Evolutionary conservation across 257 asterid genomes (phyloP), one percentile per base, ranked within the genome.

Genomic region (Primulina tabacum): DNA sequence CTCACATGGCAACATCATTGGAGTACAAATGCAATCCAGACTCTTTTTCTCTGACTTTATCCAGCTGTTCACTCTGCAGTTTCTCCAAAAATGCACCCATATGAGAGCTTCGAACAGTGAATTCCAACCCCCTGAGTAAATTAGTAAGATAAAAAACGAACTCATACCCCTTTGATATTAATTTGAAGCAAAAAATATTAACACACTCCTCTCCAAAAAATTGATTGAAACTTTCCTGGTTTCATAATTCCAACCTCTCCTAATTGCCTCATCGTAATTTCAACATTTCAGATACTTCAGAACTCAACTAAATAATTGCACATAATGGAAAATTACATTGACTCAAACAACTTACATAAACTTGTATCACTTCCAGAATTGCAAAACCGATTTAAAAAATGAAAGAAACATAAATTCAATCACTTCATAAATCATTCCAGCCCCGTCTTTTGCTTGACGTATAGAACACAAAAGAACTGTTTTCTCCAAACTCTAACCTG

Each of bases 1-100:
- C 99, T 86, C 89, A 94, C 99, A 89, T 94, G 65, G 88, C 77
- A 33, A 91, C 84, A 79, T 94, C 99, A 78, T 79, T 88, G 69
- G 96, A 94, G 84, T 94, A 91, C 75, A 89, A 80, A 82, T 94
- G 97, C 85, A 94, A 75, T 67, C 95, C 92, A 4, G 93, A 81
- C 67, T 85, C 90, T 73, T 82, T 88, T 73, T 82, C 90, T 69
- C 73, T 78, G 78, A 91, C 73, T 74, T 83, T 85, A 76, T 79
- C 82, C 80, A 68, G 76, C 71, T 83, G 96, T 52, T 94, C 99
- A 62, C 65, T 78, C 81, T 86, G 97, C 60, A 94, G 83, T 67
- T 89, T 95, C 84, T 88, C 90, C 60, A 91, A 77, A 72, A 94
- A 94, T 30, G 90, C 87, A 80, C 86, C 97, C 90, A 94, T 90